phyloP scores from a whole-genome alignment of 2,329 filamentous ascomycete genomes.

The Curvularia sp. region DNA sequence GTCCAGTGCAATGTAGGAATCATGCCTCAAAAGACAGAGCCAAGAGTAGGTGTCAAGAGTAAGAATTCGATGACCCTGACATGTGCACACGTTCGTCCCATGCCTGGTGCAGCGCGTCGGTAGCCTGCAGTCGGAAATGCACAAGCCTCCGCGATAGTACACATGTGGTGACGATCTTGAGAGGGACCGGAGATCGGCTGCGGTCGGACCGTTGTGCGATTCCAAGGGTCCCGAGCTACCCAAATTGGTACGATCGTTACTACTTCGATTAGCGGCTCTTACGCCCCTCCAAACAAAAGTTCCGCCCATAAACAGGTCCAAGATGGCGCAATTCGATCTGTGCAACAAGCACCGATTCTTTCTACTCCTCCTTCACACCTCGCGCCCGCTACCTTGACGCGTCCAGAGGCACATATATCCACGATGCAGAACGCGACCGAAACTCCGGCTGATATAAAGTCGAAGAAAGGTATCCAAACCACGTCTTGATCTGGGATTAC shows the following conservation, averaged over 20 bases:
- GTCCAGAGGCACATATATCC: background rate
- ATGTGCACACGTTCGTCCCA: background rate
- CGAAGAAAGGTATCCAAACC: constrained; percentile 48
- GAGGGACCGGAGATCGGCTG: constrained; percentile 36
- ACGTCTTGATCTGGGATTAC: constrained; percentile 8
- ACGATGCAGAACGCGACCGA: constrained; percentile 14
- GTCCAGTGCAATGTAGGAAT: constrained; percentile 15
- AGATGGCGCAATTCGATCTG: constrained; percentile 8
- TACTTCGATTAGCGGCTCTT: constrained; percentile 18
- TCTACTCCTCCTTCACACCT: background rate
- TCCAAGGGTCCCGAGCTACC: constrained; percentile 8
- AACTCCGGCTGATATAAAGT: constrained; percentile 34
- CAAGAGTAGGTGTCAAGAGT: background rate
- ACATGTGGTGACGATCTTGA: constrained; percentile 43
- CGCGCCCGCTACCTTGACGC: constrained; percentile 2
- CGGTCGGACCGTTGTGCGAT: constrained; percentile 8
- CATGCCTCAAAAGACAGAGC: constrained; percentile 28
- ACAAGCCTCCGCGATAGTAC: constrained; percentile 40
- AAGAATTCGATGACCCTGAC: background rate
- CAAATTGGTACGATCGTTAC: constrained; percentile 14
- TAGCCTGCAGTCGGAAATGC: constrained; percentile 35
- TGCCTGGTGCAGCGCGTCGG: constrained; percentile 7
- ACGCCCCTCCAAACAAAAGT: constrained; percentile 22
- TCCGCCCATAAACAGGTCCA: constrained; percentile 4
- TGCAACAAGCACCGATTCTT: constrained; percentile 3